Conservation (phyloP, 306 rosid genomes). For the Mimosa pudica region DNA sequence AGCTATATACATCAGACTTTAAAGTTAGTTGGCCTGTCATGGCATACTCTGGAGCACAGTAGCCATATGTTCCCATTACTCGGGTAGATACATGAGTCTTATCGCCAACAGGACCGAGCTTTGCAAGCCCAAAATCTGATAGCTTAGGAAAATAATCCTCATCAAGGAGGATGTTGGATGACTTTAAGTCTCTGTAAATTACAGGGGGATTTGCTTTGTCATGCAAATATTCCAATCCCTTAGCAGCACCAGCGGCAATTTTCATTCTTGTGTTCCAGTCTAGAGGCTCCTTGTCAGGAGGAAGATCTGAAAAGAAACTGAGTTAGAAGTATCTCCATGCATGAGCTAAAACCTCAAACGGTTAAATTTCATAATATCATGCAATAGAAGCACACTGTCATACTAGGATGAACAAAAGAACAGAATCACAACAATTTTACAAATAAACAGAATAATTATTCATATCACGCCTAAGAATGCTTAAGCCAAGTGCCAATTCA, state of each 20-base stretch:
- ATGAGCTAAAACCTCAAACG: not conserved
- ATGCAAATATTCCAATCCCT: slow-evolving; percentile 88
- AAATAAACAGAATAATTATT: not conserved
- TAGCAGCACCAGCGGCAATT: slow-evolving; percentile 82
- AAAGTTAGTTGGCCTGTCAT: slow-evolving; percentile 84
- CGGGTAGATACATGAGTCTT: slow-evolving; percentile 79
- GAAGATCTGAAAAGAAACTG: slow-evolving; percentile 55
- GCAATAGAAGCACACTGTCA: not conserved
- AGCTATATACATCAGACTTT: slow-evolving; percentile 78
- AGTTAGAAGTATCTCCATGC: slow-evolving; percentile 9
- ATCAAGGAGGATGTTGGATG: slow-evolving; percentile 78
- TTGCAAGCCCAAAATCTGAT: slow-evolving; percentile 88
- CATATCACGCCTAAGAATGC: not conserved
- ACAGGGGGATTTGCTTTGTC: slow-evolving; percentile 71
- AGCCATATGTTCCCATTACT: slow-evolving; percentile 84
- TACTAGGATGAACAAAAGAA: not conserved
- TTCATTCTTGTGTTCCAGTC: slow-evolving; percentile 94
- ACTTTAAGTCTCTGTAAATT: slow-evolving; percentile 77
- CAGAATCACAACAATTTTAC: not conserved
- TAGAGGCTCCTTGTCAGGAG: slow-evolving; percentile 58
- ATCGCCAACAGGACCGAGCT: slow-evolving; percentile 77
- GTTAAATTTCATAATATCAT: slow-evolving; percentile 8
- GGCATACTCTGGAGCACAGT: slow-evolving; percentile 88
- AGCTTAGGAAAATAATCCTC: slow-evolving; percentile 75
- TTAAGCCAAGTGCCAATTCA: not conserved